Percentiles rank a stretch among this genome's conserved stretches.
phyloP scores from a whole-genome alignment of 1,139 yeast species.

The Debaryomyces udenii region DNA sequence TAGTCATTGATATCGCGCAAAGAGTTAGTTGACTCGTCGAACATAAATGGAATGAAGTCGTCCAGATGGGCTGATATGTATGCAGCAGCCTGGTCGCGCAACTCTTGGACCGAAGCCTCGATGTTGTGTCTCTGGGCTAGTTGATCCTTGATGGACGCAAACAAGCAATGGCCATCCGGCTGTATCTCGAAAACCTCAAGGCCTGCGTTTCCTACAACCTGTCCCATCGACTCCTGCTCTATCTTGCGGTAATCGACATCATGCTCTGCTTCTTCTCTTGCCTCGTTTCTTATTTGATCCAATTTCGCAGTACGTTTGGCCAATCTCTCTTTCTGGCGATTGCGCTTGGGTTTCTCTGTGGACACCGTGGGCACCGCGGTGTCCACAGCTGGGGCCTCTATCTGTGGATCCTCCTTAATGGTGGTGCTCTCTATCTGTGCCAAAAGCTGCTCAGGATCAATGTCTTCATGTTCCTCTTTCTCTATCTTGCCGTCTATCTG shows the following conservation, averaged over 20 bases:
- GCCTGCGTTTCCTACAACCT: conserved; percentile 49
- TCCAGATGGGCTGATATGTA: conserved; percentile 66
- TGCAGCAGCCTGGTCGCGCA: conserved; percentile 67
- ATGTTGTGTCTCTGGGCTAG: conserved; percentile 51
- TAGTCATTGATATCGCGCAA: conserved; percentile 70
- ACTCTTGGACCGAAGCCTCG: conserved; percentile 46
- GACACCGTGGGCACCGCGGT: conserved; percentile 10
- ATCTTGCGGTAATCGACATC: conserved; percentile 69
- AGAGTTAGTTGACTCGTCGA: conserved; percentile 71
- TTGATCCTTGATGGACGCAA: conserved; percentile 85
- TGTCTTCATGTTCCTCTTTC: conserved; percentile 34
- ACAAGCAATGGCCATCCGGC: conserved; percentile 95
- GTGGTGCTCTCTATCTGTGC: conserved; percentile 50
- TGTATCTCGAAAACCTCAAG: conserved; percentile 64
- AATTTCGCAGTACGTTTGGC: conserved; percentile 76
- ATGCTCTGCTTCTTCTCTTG: conserved; percentile 66
- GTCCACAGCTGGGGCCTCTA: conserved; percentile 13
- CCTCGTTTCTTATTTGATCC: conserved; percentile 64
- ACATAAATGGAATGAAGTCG: conserved; percentile 78
- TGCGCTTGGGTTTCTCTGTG: conserved; percentile 50
- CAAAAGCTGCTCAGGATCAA: conserved; percentile 66
- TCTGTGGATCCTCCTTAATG: conserved; percentile 13
- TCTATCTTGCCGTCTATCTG: conserved; percentile 16
- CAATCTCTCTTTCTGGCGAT: conserved; percentile 81
- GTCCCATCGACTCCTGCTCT: conserved; percentile 67